phyloP scores from a whole-genome alignment of 176 grass and related monocot genomes.

The Metroxylon sagu region DNA sequence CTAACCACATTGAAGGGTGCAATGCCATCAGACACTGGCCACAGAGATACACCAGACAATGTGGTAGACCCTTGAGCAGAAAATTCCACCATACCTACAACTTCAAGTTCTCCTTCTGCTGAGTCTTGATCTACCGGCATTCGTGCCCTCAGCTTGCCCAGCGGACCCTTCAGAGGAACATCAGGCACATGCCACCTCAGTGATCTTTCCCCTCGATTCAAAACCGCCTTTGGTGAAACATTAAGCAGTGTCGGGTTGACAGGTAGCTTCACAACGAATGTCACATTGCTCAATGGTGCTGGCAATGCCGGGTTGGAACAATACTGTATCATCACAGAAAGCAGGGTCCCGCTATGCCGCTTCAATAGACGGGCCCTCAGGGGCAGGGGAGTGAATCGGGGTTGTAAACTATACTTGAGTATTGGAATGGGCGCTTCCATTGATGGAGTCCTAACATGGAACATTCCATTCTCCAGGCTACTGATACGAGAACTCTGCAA shows the following conservation, averaged over 20 bases:
- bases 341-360: slow-evolving; percentile 74
- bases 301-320: slow-evolving; percentile 68
- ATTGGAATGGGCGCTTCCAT: slow-evolving; percentile 84
- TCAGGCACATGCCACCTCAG: slow-evolving; percentile 88
- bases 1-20: slow-evolving; percentile 67
- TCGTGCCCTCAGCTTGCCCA: slow-evolving; percentile 51
- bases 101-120: slow-evolving; percentile 78
- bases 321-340: slow-evolving; percentile 92
- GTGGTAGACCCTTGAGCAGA: slow-evolving; percentile 62
- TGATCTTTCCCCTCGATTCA: slow-evolving; percentile 65
- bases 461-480: slow-evolving; percentile 63
- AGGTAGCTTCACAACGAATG: slow-evolving; percentile 77
- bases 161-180: slow-evolving; percentile 65
- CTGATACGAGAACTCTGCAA: slow-evolving; percentile 63
- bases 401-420: slow-evolving; percentile 73
- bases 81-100: slow-evolving; percentile 81
- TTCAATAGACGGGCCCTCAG: slow-evolving; percentile 82
- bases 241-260: slow-evolving; percentile 75
- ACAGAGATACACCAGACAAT: slow-evolving; percentile 73
- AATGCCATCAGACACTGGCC: slow-evolving; percentile 56
- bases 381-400: slow-evolving; percentile 63
- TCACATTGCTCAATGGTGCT: slow-evolving; percentile 66
- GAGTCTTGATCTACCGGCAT: slow-evolving; percentile 96
- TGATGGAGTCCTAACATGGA: slow-evolving; percentile 64
- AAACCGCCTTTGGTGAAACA: slow-evolving; percentile 83